These are phyloP conservation scores for Purshia tridentata DNA, from an alignment of 306 rosid species.

Conservation along the genomic window DNA sequence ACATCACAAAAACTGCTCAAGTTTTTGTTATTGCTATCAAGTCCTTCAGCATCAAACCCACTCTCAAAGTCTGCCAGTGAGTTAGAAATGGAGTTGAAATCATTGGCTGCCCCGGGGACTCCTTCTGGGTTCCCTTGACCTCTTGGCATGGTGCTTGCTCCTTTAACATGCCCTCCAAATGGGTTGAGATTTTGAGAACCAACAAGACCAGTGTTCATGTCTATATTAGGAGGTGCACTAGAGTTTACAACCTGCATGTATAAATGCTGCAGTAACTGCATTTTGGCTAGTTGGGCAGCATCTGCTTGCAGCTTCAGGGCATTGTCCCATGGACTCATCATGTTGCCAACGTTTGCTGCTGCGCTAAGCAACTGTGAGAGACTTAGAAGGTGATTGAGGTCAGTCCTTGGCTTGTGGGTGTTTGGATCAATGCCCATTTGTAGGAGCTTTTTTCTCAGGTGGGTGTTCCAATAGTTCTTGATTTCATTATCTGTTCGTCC, in stretches of 20 bases:
- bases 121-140: background rate
- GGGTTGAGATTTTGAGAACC: conserved; percentile 42
- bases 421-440: conserved; percentile 85
- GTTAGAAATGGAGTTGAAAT: conserved; percentile 29
- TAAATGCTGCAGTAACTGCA: conserved; percentile 59
- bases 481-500: conserved; percentile 90
- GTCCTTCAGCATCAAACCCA: background rate
- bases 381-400: conserved; percentile 54
- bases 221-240: conserved; percentile 32
- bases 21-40: conserved; percentile 19
- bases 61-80: conserved; percentile 24
- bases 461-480: conserved; percentile 87
- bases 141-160: conserved; percentile 2
- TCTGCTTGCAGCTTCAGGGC: conserved; percentile 51
- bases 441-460: conserved; percentile 75
- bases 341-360: conserved; percentile 32
- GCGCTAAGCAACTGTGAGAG: conserved; percentile 51
- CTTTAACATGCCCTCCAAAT: conserved; percentile 14
- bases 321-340: conserved; percentile 35
- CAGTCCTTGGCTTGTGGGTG: conserved; percentile 88
- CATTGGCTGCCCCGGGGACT: conserved; percentile 3
- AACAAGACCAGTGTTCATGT: conserved; percentile 23
- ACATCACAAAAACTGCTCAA: conserved; percentile 17
- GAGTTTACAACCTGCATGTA: conserved; percentile 47
- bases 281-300: conserved; percentile 56